A percentile compares a stretch with the other conserved stretches of the same genome.
phyloP scores from a whole-genome alignment of 1,284 basidiomycete species.

The Flammula alnicola region DNA sequence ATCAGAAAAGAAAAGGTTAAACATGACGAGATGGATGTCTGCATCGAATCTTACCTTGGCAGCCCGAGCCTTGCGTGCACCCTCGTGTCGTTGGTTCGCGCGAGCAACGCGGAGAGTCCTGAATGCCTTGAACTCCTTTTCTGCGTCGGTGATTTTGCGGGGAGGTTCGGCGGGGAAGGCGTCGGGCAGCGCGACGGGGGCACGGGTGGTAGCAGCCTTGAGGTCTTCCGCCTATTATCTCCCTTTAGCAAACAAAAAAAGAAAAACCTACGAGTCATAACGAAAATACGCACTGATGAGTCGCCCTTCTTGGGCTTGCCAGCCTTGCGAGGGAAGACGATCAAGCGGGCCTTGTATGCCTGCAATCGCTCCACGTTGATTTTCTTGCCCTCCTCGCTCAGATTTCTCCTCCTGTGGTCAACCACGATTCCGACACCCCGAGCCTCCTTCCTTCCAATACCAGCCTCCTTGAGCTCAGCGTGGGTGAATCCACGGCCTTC shows the following conservation, averaged over 20 bases:
- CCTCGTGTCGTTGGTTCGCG: constrained; percentile 85
- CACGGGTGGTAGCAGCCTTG: constrained; percentile 79
- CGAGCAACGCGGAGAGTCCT: constrained; percentile 88
- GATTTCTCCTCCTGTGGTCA: constrained; percentile 96
- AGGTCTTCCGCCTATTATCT: constrained; percentile 84
- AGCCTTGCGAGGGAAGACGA: constrained; percentile 96
- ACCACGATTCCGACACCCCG: constrained; percentile 93
- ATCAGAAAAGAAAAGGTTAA: constrained; percentile 9
- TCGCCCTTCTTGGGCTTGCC: constrained; percentile 97
- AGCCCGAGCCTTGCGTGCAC: constrained; percentile 81
- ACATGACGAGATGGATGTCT: constrained; percentile 3
- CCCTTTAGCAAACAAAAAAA: constrained; percentile 31
- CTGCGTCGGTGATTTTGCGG: constrained; percentile 92
- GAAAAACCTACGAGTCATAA: constrained; percentile 9
- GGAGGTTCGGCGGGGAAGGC: constrained; percentile 80
- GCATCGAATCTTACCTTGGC: constrained; percentile 67
- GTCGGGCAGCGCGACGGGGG: constrained; percentile 71
- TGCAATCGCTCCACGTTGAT: constrained; percentile 95
- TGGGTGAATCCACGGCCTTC: constrained; percentile 98
- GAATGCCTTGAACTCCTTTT: constrained; percentile 91
- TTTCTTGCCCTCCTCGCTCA: constrained; percentile 97
- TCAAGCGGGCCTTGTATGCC: constrained; percentile 87
- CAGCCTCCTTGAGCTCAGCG: constrained; percentile 95
- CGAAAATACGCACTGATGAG: constrained; percentile 68
- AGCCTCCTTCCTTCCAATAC: constrained; percentile 94